Conservation (phyloP, 495 filamentous ascomycete genomes). For the Annulohypoxylon bovei region DNA sequence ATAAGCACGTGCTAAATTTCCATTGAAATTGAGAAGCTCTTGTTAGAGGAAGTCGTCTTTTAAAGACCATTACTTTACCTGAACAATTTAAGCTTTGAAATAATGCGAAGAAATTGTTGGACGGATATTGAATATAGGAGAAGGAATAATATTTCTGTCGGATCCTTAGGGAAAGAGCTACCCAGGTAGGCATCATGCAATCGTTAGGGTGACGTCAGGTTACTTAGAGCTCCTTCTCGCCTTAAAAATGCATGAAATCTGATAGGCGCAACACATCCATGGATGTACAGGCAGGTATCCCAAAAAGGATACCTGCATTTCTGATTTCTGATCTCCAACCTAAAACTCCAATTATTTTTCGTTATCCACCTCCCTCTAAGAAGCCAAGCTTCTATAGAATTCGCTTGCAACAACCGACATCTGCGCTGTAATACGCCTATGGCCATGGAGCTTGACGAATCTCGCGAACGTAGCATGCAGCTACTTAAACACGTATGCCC, state of each 20-base stretch:
- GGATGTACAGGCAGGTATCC: conserved; percentile 17
- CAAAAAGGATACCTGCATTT: conserved; percentile 22
- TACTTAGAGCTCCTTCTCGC: conserved; percentile 8
- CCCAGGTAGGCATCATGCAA: neutral
- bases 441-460: neutral
- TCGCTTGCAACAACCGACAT: conserved; percentile 14
- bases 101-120: neutral
- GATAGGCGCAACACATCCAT: conserved; percentile 35
- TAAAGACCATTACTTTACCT: neutral
- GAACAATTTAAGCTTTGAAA: neutral
- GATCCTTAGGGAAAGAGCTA: neutral
- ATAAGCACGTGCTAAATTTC: conserved; percentile 36
- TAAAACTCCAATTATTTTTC: neutral
- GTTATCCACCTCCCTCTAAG: neutral
- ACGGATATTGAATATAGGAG: neutral
- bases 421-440: neutral
- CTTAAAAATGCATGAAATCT: conserved; percentile 25
- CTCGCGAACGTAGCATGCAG: neutral
- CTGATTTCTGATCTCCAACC: conserved; percentile 18
- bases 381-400: conserved; percentile 20
- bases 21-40: neutral
- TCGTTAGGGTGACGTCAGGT: conserved; percentile 32
- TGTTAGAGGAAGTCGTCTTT: neutral
- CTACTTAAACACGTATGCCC: neutral
- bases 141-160: neutral